Conservation (phyloP, 129 eudicot genomes). For the Lactuca saligna region DNA sequence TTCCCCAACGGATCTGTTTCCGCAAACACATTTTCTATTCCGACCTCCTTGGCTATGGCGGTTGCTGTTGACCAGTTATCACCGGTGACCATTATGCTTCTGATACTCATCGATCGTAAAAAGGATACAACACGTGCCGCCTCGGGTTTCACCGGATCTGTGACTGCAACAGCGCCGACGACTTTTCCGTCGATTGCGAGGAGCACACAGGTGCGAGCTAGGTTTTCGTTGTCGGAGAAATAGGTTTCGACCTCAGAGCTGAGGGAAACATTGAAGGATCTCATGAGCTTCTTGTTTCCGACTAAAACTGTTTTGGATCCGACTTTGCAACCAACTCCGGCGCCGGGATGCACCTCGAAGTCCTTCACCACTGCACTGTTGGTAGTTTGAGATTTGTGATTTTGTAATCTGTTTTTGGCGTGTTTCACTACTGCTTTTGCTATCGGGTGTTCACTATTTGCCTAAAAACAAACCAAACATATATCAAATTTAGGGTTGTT, state of each 20-base stretch:
- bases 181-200: constrained; percentile 58
- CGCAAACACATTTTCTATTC: constrained; percentile 76
- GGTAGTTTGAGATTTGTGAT: constrained; percentile 39
- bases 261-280: constrained; percentile 46
- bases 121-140: constrained; percentile 73
- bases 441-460: constrained; percentile 94
- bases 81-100: constrained; percentile 90
- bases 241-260: constrained; percentile 57
- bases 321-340: constrained; percentile 89
- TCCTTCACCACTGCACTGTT: constrained; percentile 48
- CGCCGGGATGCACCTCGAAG: constrained; percentile 91
- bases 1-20: constrained; percentile 92
- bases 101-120: constrained; percentile 65
- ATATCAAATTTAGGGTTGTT: neutral
- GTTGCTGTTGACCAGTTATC: constrained; percentile 95
- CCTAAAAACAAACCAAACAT: constrained; percentile 39
- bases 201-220: constrained; percentile 84
- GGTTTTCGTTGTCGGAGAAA: constrained; percentile 61
- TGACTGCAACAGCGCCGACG: constrained; percentile 81
- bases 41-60: constrained; percentile 72
- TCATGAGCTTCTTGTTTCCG: constrained; percentile 90
- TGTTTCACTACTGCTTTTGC: constrained; percentile 88
- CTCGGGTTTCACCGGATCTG: constrained; percentile 96
- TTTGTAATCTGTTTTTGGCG: constrained; percentile 56
- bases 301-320: constrained; percentile 54